Base-by-base conservation (phyloP, 2,329 filamentous ascomycete species). In the Cladobotryum mycophilum region DNA sequence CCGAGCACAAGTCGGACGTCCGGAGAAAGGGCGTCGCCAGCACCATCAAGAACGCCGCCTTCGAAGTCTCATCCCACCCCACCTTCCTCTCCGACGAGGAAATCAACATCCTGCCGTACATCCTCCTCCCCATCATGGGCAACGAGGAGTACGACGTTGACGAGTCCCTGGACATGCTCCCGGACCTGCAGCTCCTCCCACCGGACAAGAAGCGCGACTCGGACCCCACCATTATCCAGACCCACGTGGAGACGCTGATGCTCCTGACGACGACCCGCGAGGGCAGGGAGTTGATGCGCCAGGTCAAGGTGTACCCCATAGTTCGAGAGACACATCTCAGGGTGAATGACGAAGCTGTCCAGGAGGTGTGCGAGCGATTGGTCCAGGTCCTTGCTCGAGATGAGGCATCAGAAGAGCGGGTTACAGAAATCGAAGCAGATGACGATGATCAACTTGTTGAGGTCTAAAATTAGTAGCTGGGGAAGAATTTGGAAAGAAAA, bases 11-110 rank as follows among this genome's bases (percentile, higher is more conserved):
- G 60, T 95, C 88, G 2, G 79, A 86, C 25, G 83, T 96, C 48
- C 82, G 93, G 52, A 79, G 93, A 49, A 89, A 89, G 61, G 93
- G 93, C n/a, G 91, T 96, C n/a, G 92, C 92, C 7, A 90, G 85
- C 54, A 93, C 89, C 9, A 89, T 99, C 66, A 97, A 97, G 69
- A 99, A 99, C 64, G 82, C 88, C 30, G 84, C 89, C 6, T 97
- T 99, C 64, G 87, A 95, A 61, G 70, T 92, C 5, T 70, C 80
- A 3, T 79, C 85, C 0, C 92, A 97, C 61, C 74, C 80, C 0
- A 71, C 76, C 2, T 84, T 96, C 48, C 70, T 96, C 42, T 77
- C 80, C 1, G 82, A 87, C 47, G 80, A 84, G 15, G 83, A 84
- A 37, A 83, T 91, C 45, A 86, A 95, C 60, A 78, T 97, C 14